phyloP scores from a whole-genome alignment of 2,329 filamentous ascomycete genomes.

The Aspergillus transmontanensis region DNA sequence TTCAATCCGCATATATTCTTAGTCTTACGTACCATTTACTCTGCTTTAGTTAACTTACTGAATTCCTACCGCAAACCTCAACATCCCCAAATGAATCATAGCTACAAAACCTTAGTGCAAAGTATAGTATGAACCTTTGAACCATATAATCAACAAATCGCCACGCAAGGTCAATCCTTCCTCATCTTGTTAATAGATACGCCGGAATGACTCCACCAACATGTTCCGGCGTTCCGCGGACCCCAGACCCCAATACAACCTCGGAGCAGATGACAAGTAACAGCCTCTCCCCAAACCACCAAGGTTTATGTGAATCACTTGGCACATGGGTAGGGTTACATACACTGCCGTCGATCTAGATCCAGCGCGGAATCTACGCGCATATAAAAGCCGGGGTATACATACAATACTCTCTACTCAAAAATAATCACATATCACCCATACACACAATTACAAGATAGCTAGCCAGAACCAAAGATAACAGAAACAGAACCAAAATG shows the following conservation, averaged over 20 bases:
- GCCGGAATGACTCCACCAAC: background rate
- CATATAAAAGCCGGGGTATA: background rate
- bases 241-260: background rate
- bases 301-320: background rate
- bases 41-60: background rate
- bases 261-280: background rate
- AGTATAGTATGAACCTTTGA: background rate
- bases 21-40: background rate
- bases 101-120: too few relatives aligned
- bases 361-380: background rate
- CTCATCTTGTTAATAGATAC: background rate
- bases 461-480: accelerated
- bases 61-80: background rate
- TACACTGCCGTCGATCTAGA: background rate
- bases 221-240: background rate
- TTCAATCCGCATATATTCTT: too few relatives aligned
- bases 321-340: background rate
- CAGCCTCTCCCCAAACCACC: background rate
- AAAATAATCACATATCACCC: background rate
- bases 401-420: too few relatives aligned
- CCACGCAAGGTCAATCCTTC: background rate
- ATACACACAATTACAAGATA: background rate
- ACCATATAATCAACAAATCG: background rate
- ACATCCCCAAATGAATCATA: background rate
- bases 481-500: background rate